Base-by-base conservation (phyloP, 2,329 filamentous ascomycete species). In the Phyllachora maydis region DNA sequence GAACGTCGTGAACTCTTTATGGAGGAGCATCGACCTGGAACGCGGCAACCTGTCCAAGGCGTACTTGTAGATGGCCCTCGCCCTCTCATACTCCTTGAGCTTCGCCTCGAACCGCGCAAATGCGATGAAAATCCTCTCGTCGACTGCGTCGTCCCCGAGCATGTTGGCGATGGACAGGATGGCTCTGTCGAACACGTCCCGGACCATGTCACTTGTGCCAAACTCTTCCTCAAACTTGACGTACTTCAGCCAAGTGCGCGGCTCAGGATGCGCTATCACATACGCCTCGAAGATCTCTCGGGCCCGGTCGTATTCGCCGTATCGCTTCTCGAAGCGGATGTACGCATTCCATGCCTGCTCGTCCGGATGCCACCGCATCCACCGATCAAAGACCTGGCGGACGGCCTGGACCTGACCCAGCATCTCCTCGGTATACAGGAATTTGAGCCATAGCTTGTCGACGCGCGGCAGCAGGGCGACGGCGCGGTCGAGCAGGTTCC, bases 401-500 rank as follows among this genome's bases (percentile, higher is more conserved):
- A 82, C 90, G 17, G 85, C 88, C 3, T 83, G 70, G 23, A 98
- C 72, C 39, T 98, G 93, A 5, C 82, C 82, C 26, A 98, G 62
- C 51, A 85, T 95, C 60, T 98, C 88, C 54, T 95, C 85, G 75
- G 92, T 90, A 46, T 91, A 92, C 14, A 91, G 81, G 56, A 93
- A 98, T 47, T 95, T 95, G 57, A 92, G 98, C 88, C 88, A 98
- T 16, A 98, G 55, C 58, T 95, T 95, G 45, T 95, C 82, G 19
- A 95, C 67, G 27, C 88, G 62, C 4, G 88, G 88, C 18, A 93
- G 56, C 26, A 90, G 78, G 1, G 82, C 82, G 25, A 95, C 79
- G n/a, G 88, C 83, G 26, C 88, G 73, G 45, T 98, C 88, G 24
- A 98, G 65, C 24, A 98, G 51, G 44, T 98, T 98, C 28, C 88